These are phyloP conservation scores for Boletus eberwhitei DNA, from an alignment of 768 basidiomycete genomes.

Conservation along the genomic window DNA sequence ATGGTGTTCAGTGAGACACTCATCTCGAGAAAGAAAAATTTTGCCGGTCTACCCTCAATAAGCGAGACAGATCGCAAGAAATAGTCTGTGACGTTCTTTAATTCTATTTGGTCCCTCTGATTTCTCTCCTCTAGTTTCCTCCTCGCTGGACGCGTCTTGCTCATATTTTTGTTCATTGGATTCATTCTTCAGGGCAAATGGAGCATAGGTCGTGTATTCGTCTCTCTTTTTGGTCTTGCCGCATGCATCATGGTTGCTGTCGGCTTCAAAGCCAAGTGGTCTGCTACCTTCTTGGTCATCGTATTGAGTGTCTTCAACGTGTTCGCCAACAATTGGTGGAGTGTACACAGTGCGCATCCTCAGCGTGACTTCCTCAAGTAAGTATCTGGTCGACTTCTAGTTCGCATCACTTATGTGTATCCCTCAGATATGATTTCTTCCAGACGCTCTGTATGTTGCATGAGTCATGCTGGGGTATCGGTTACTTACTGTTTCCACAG, in stretches of 20 bases:
- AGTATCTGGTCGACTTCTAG: conserved; percentile 25
- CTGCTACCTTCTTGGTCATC: conserved; percentile 91
- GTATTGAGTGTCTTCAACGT: conserved; percentile 94
- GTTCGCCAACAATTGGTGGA: conserved; percentile 99
- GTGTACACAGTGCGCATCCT: conserved; percentile 85
- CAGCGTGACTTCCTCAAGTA: conserved; percentile 98
- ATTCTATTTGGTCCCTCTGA: neutral
- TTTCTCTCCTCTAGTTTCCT: conserved; percentile 66
- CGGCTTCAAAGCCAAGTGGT: conserved; percentile 99
- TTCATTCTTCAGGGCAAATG: conserved; percentile 94
- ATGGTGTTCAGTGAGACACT: conserved; percentile 99
- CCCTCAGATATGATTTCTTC: conserved; percentile 92
- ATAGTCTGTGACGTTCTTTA: conserved; percentile 62
- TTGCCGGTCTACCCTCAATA: conserved; percentile 86
- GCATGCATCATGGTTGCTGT: conserved; percentile 96
- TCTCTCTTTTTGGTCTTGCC: conserved; percentile 85
- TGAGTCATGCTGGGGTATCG: neutral
- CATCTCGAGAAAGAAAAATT: conserved; percentile 79
- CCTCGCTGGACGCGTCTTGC: conserved; percentile 91
- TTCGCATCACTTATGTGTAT: conserved; percentile 21
- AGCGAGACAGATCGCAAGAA: conserved; percentile 97
- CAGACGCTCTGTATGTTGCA: conserved; percentile 74
- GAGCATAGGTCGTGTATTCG: conserved; percentile 80
- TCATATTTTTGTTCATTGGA: conserved; percentile 98
- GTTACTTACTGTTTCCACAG: conserved; percentile 29